Evolutionary conservation across 129 eudicot species (phyloP).

Genomic region (Arctium lappa): DNA sequence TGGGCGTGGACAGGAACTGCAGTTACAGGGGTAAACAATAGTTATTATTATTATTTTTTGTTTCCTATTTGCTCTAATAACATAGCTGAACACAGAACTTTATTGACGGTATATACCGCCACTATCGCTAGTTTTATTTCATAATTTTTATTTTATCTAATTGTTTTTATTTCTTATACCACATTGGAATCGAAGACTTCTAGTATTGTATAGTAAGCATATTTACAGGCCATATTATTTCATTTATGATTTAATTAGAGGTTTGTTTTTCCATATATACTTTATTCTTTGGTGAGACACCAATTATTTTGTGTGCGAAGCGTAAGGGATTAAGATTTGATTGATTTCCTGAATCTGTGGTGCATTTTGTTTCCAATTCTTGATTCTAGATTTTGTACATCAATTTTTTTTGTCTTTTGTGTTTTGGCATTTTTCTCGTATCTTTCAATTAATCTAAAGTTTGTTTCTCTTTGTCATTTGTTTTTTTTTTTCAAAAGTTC

Average conservation of each 20-base stretch:
- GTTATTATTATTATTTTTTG: not conserved
- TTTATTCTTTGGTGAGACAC: no score
- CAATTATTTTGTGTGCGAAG: no score
- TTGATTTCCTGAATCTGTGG: not conserved
- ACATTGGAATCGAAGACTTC: no score
- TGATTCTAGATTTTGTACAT: not conserved
- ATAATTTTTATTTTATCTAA: no score
- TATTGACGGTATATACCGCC: not conserved
- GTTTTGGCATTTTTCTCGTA: not conserved
- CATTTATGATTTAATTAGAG: no score
- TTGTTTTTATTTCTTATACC: no score
- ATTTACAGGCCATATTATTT: no score
- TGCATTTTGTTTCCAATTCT: not conserved
- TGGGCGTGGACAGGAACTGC: slow-evolving; percentile 99
- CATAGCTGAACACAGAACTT: not conserved
- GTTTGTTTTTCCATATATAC: no score
- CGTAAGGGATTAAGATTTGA: no score
- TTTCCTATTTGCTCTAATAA: not conserved
- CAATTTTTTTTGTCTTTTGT: not conserved
- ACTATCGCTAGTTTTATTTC: not conserved
- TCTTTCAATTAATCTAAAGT: not conserved
- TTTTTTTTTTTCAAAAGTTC: slow-evolving; percentile 54
- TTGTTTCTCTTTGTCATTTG: slow-evolving; percentile 9
- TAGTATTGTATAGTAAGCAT: no score
- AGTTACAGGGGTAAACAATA: slow-evolving; percentile 80